Evolutionary conservation across 768 basidiomycete genomes (phyloP).

Genomic region (Tulasnella sp.): DNA sequence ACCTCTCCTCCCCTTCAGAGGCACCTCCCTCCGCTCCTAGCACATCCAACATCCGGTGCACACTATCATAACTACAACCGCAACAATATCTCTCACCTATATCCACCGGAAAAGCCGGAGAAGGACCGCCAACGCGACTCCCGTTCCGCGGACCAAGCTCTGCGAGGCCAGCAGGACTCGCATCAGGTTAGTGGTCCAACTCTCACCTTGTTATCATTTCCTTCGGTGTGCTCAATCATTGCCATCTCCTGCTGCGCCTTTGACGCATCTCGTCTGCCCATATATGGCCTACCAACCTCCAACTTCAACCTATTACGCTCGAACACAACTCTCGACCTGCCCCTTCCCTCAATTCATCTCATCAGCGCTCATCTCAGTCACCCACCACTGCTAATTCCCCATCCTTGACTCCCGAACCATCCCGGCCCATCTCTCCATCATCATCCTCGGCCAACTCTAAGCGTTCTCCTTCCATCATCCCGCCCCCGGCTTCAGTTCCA

Average conservation of each 20-base stretch:
- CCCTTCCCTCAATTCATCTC: not conserved
- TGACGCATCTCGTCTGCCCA: constrained; percentile 5
- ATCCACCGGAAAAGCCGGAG: no score
- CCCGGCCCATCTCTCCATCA: constrained; percentile 1
- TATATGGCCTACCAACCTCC: not conserved
- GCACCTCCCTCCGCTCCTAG: not conserved
- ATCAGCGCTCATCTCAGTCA: constrained; percentile 9
- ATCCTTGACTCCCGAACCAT: not conserved
- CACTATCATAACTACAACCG: no score
- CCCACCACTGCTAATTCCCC: constrained; percentile 11
- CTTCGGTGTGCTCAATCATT: no score
- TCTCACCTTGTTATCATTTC: no score
- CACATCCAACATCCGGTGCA: no score
- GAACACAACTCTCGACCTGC: no score
- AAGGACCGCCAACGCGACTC: no score
- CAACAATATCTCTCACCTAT: no score
- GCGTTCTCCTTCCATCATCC: constrained; percentile 5
- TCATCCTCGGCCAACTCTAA: constrained; percentile 7
- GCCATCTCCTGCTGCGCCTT: not conserved
- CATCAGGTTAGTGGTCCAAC: no score
- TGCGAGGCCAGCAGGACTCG: no score
- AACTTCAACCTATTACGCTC: no score
- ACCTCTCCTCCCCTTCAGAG: constrained; percentile 10
- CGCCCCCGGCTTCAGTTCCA: not conserved
- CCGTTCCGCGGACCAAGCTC: no score